Evolutionary conservation across 192 early-diverging fungal species (phyloP), one percentile per base, ranked within the genome.

Genomic region (Spizellomyces sp.): DNA sequence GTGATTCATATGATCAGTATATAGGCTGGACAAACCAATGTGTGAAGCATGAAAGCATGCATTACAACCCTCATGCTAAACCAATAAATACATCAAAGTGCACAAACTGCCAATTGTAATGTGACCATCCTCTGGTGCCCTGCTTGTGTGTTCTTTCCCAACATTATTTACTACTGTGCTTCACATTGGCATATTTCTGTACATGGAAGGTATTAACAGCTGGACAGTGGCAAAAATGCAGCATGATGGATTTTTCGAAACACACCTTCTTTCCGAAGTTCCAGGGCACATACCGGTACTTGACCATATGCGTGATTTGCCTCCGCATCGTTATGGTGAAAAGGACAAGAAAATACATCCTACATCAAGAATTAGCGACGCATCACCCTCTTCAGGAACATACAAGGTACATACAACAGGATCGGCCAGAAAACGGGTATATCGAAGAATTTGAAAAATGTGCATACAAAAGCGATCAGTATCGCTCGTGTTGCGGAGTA

Each of bases 361-460:
- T 85, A 73, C 5, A 52, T 44, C n/a, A 48, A 58, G 58, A 14
- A 8, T 48, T 74, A 62, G 45, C 17, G 14, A 55, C 1, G 45
- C 5, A 45, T 19, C 45, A 5, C n/a, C 4, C 15, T 8, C 8
- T 71, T 59, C 57, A 55, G n/a, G 4, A 70, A 47, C 36, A 42
- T 10, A 19, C 8, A 9, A n/a, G 14, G 12, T 22, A 61, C 77
- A 55, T 72, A 84, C 80, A 98, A 79, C 42, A 98, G 86, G 73
- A 98, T 98, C 4, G 98, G 98, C 98, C 98, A 99, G 81, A 94
- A 99, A 5, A 99, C 98, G 12, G 98, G 98, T 52, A 99, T 87
- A 73, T 99, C 95, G 75, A 98, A 90, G 57, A 92, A 74, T n/a
- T 86, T 64, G 79, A 95, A 73, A 71, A 96, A 85, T 54, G 94